Evolutionary conservation across 140 eudicot species (phyloP).

Genomic region (Anethum foeniculum): DNA sequence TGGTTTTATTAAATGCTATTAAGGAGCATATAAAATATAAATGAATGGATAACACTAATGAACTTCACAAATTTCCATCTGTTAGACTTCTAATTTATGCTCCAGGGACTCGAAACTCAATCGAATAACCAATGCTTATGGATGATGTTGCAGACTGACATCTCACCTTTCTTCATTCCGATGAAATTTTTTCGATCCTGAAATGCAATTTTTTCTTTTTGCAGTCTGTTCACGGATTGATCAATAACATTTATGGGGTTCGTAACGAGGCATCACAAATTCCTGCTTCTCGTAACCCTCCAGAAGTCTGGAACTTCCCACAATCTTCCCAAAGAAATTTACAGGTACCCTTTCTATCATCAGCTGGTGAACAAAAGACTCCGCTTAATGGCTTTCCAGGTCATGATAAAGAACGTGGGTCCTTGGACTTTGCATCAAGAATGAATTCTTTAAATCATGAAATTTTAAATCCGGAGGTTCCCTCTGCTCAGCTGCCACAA

Average conservation of each 20-base stretch:
- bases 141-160: neutral
- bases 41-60: neutral
- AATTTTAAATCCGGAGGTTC: constrained; percentile 21
- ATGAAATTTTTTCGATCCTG: neutral
- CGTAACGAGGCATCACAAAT: constrained; percentile 31
- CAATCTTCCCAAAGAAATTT: constrained; percentile 24
- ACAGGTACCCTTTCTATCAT: constrained; percentile 14
- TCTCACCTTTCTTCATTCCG: neutral
- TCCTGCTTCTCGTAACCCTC: constrained; percentile 33
- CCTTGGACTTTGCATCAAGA: constrained; percentile 19
- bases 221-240: constrained; percentile 53
- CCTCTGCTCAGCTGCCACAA: constrained; percentile 20
- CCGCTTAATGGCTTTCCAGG: constrained; percentile 28
- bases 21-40: neutral
- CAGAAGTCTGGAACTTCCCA: constrained; percentile 35
- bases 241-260: constrained; percentile 30
- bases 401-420: constrained; percentile 29
- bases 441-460: constrained; percentile 16
- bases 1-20: neutral
- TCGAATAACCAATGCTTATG: neutral
- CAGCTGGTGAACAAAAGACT: constrained; percentile 35
- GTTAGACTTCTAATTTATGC: neutral
- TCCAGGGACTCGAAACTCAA: neutral
- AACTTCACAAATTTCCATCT: neutral
- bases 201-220: neutral